These are phyloP conservation scores for Candida tunisiensis DNA, from an alignment of 1,139 yeast species.

Conservation along the genomic window DNA sequence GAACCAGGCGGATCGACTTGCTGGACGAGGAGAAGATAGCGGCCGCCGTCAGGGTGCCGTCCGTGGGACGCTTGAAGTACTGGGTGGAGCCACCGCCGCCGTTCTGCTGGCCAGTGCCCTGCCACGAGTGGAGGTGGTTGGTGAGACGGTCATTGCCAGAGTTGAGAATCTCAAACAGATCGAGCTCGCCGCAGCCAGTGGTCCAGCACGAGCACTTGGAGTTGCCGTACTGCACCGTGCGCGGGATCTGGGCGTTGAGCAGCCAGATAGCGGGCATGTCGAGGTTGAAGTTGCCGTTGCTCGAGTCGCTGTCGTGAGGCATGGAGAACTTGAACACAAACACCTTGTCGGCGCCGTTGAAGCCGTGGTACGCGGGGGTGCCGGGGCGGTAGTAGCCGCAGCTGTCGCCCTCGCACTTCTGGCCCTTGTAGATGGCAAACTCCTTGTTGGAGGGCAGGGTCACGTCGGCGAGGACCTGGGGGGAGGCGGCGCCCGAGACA, in stretches of 20 bases:
- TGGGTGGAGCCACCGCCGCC: slow-evolving; percentile 64
- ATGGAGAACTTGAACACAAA: slow-evolving; percentile 80
- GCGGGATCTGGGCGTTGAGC: slow-evolving; percentile 84
- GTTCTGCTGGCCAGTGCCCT: slow-evolving; percentile 35
- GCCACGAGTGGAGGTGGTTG: slow-evolving; percentile 76
- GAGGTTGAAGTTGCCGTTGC: slow-evolving; percentile 28
- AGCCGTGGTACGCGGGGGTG: slow-evolving; percentile 89
- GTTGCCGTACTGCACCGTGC: slow-evolving; percentile 79
- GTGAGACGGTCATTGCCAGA: slow-evolving; percentile 62
- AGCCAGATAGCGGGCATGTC: slow-evolving; percentile 98
- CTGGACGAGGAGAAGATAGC: slow-evolving; percentile 50
- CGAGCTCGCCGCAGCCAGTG: slow-evolving; percentile 95
- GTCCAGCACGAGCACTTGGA: slow-evolving; percentile 84
- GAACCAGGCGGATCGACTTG: slow-evolving; percentile 37
- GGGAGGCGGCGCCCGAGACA: slow-evolving; percentile 37
- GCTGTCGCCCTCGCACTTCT: slow-evolving; percentile 38
- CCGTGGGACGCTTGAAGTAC: slow-evolving; percentile 72
- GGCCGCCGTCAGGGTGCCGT: slow-evolving; percentile 73
- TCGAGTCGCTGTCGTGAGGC: slow-evolving; percentile 48
- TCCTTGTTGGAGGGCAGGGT: slow-evolving; percentile 60
- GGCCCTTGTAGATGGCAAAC: slow-evolving; percentile 57
- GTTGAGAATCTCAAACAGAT: slow-evolving; percentile 67
- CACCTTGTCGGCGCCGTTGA: slow-evolving; percentile 49
- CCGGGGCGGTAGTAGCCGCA: slow-evolving; percentile 83
- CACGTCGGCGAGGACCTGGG: slow-evolving; percentile 47